Base-by-base conservation (phyloP, 257 asterid genomes). In the Petrea volubilis region DNA sequence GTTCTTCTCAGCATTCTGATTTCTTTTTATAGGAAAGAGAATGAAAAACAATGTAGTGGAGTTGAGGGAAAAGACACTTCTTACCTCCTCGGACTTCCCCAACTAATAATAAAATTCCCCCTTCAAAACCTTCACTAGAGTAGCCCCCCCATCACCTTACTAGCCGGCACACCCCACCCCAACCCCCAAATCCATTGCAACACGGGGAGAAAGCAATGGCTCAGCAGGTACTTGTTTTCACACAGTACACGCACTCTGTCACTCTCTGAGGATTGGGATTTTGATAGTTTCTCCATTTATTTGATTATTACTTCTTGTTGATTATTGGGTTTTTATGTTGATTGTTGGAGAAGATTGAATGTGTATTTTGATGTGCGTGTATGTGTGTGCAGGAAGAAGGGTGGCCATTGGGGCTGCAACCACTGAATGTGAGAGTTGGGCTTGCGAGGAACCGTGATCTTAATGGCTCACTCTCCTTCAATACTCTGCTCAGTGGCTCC, bases 371-470 rank as follows among this genome's bases (percentile, higher is more conserved):
- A 8, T 64, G 7, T 18, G 64, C 57, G 29, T 47, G 29, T 20
- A 8, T 70, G 21, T 29, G n/a, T 6, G 5, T 9, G 78, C 83
- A 89, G 90, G 90, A 87, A 84, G 92, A 80, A 72, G 94, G 96
- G 7, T 90, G 94, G 95, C 96, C 96, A 50, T 73, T 90, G 79
- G 96, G 96, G 70, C 83, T 89, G 51, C 90, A 85, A 17, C 93
- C 96, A 53, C 25, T 87, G 67, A 80, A 85, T 78, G 73, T 76
- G 17, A 79, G 90, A 74, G 88, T 49, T 67, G 88, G 90, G 60
- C 40, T 85, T 6, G 69, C 50, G 11, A 79, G 87, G 56, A 80
- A 82, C 62, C 85, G 79, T 44, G 81, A 83, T 70, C 55, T 75
- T 24, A 74, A 78, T 71, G 88, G 88, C 60, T 89, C 96, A 33